Evolutionary conservation across 305 asterid genomes (phyloP), one percentile per base, ranked within the genome.

Genomic region (Lippia alba): DNA sequence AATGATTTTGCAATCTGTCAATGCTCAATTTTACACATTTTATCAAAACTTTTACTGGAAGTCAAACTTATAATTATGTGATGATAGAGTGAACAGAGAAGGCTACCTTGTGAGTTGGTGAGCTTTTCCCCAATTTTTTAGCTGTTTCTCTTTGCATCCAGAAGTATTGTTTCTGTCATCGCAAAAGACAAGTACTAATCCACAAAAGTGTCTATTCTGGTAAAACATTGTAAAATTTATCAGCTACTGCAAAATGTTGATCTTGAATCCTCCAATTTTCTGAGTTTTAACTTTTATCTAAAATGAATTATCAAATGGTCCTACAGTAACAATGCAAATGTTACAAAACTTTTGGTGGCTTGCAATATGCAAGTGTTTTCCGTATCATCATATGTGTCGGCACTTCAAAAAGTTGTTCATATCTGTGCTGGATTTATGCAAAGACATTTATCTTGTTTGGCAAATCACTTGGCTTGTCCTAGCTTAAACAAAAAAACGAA

Each of bases 171-270:
- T 34, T 58, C 6, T 55, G 9, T 60, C 17, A 24, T 18, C 39
- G 19, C n/a, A 20, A 39, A 44, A 32, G 50, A 67, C 55, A 1
- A 45, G 72, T 14, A 48, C 33, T 64, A 56, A 71, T 72, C 66
- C 12, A 54, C 61, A 18, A 18, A 55, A 33, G 34, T 53, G 50
- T 66, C 14, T 33, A 39, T 36, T 66, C 39, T 54, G 41, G 18
- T 24, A 45, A 40, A 18, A 9, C 33, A 2, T 36, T 19, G 56
- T 12, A 16, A 20, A 64, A 24, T n/a, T 20, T 20, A 18, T 12
- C 34, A 49, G 20, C 30, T 16, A 30, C 24, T 30, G 44, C 70
- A 50, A 49, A 50, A 40, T 30, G 8, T 65, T 51, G 64, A 15
- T 63, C 44, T 16, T 36, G 40, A 55, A 67, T 46, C 34, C 41